Evolutionary conservation across 2,329 filamentous ascomycete genomes (phyloP).

Genomic region (Fusarium heterosporum): DNA sequence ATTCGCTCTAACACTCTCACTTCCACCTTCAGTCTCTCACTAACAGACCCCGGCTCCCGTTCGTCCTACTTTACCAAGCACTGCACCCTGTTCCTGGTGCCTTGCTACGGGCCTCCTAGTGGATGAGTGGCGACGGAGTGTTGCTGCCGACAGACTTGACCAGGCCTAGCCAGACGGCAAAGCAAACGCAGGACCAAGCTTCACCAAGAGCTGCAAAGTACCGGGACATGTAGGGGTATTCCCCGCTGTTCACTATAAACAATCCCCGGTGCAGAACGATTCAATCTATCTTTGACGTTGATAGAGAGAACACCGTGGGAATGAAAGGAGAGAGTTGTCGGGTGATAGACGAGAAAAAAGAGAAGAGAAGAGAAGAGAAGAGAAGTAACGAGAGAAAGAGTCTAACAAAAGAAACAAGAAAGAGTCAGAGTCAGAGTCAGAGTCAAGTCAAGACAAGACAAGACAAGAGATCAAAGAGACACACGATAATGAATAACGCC

Average conservation of each 20-base stretch:
- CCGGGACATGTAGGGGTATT: constrained; percentile 46
- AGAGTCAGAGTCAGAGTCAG: background rate
- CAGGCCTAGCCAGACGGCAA: background rate
- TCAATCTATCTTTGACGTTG: constrained; percentile 27
- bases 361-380: constrained; percentile 1
- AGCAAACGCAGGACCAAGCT: constrained; percentile 46
- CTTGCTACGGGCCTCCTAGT: constrained; percentile 23
- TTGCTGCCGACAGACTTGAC: constrained; percentile 31
- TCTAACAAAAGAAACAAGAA: constrained; percentile 11
- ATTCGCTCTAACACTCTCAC: constrained; percentile 7
- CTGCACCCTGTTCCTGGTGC: constrained; percentile 18
- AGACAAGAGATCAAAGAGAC: constrained; percentile 35
- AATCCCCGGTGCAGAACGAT: constrained; percentile 15
- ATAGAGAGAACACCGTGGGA: constrained; percentile 29
- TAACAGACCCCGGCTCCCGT: constrained; percentile 24
- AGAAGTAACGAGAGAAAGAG: background rate
- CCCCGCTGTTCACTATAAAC: constrained; percentile 21
- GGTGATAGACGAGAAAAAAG: constrained; percentile 12
- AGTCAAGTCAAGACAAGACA: background rate
- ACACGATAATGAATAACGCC: constrained; percentile 39
- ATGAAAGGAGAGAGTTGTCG: constrained; percentile 1
- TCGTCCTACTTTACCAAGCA: constrained; percentile 24
- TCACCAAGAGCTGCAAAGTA: constrained; percentile 36
- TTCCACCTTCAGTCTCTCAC: constrained; percentile 8
- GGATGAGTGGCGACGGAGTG: constrained; percentile 21